Percentiles rank a stretch among this genome's conserved stretches.
phyloP scores from a whole-genome alignment of 2,329 filamentous ascomycete species.

The Diplodia mutila region DNA sequence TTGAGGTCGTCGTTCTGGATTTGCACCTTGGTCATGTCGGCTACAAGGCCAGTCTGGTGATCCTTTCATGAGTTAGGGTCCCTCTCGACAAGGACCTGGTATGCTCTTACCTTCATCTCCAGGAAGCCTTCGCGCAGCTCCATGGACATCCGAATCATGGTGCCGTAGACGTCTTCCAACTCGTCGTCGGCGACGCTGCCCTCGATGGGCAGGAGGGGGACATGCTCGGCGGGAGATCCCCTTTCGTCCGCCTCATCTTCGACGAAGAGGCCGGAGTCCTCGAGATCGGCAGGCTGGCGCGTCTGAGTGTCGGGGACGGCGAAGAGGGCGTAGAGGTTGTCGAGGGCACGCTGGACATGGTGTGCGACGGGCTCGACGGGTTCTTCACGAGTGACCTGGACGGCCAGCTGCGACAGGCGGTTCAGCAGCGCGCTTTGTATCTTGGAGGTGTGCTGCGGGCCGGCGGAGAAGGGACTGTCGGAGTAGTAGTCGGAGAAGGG shows the following conservation, averaged over 20 bases:
- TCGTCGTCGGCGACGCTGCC: slow-evolving; percentile 11
- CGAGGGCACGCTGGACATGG: slow-evolving; percentile 18
- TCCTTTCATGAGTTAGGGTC: slow-evolving; percentile 21
- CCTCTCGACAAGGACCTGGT: neutral
- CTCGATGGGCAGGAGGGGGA: neutral
- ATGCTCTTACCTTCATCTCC: slow-evolving; percentile 18
- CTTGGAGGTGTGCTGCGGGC: slow-evolving; percentile 12
- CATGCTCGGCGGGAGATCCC: neutral
- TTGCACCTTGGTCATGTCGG: slow-evolving; percentile 7
- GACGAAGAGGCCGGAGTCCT: slow-evolving; percentile 23
- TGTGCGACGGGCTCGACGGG: slow-evolving; percentile 13
- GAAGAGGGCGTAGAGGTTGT: slow-evolving; percentile 20
- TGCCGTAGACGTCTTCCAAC: slow-evolving; percentile 17
- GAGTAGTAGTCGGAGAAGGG: slow-evolving; percentile 49
- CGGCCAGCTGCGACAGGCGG: slow-evolving; percentile 42
- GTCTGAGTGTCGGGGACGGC: slow-evolving; percentile 20
- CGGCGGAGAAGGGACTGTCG: slow-evolving; percentile 37
- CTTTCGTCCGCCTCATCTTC: slow-evolving; percentile 22
- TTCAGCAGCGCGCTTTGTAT: slow-evolving; percentile 35
- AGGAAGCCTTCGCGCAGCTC: slow-evolving; percentile 20
- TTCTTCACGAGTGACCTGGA: slow-evolving; percentile 37
- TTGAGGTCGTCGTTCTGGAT: slow-evolving; percentile 14
- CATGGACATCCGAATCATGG: slow-evolving; percentile 19
- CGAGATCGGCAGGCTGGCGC: slow-evolving; percentile 20
- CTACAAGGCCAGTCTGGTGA: slow-evolving; percentile 16